Percentiles rank a stretch among this genome's conserved stretches.
Evolutionary conservation across 1,284 basidiomycete genomes (phyloP).

Genomic region (Cutaneotrichosporon sp.): DNA sequence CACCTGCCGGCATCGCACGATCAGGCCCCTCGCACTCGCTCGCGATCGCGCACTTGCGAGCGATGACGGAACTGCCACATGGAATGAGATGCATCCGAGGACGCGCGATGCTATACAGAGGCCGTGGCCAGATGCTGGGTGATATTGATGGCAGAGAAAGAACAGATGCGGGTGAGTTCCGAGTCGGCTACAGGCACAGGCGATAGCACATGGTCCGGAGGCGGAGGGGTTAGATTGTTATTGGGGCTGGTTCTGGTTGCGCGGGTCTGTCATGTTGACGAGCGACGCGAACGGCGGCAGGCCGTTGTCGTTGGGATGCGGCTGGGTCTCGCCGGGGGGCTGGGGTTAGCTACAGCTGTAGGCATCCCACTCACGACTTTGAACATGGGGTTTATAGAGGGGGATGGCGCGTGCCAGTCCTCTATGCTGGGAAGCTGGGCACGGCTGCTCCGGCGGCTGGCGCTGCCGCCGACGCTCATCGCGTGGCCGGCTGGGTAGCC

Average conservation of each 20-base stretch:
- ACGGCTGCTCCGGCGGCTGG: conserved; percentile 25
- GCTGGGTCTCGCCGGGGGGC: conserved; percentile 29
- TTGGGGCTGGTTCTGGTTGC: not conserved
- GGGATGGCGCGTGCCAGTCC: conserved; percentile 50
- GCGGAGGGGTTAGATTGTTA: not conserved
- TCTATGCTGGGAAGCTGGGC: conserved; percentile 57
- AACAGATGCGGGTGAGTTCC: not conserved
- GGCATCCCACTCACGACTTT: conserved; percentile 88
- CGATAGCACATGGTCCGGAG: not conserved
- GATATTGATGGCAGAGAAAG: conserved; percentile 3
- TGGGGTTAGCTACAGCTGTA: no score
- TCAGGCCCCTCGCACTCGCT: no score
- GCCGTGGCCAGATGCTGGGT: conserved; percentile 2
- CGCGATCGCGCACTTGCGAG: no score
- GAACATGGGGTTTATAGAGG: conserved; percentile 79
- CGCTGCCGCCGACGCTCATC: conserved; percentile 38
- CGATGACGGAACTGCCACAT: no score
- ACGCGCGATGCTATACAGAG: conserved; percentile 1
- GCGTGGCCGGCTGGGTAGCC: conserved; percentile 37
- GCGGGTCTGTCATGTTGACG: conserved; percentile 38
- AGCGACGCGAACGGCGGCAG: conserved; percentile 56
- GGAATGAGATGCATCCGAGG: not conserved
- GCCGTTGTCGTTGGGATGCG: conserved; percentile 18
- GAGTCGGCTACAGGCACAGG: conserved; percentile 7
- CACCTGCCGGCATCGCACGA: no score